Conservation (phyloP, 768 basidiomycete genomes). For the Clathrus columnatus region DNA sequence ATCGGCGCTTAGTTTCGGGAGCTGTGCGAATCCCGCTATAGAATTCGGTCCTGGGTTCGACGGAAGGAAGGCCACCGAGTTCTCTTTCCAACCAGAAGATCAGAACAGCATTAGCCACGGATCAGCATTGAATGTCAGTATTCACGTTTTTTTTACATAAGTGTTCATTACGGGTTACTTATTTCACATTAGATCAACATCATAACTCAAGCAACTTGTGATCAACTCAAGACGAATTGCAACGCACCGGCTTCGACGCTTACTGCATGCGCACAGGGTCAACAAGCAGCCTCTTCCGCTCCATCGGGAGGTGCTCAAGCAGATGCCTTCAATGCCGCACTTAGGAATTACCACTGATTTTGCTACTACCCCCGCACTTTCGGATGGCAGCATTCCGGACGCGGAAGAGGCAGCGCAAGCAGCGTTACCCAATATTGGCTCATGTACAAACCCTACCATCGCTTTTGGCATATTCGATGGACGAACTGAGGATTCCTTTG, state of each 20-base stretch:
- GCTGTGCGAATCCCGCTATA: not conserved
- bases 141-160: not conserved
- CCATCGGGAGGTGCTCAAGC: constrained; percentile 41
- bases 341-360: constrained; percentile 49
- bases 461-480: not conserved
- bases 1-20: not conserved
- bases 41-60: not conserved
- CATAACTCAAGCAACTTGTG: not conserved
- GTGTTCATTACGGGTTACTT: not conserved
- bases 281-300: not conserved
- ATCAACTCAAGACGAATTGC: not conserved
- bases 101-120: not conserved
- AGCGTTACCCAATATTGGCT: not conserved
- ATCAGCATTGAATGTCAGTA: not conserved
- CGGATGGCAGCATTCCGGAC: not conserved
- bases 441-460: not conserved
- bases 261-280: not conserved
- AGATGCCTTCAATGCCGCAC: constrained; percentile 52
- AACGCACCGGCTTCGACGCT: not conserved
- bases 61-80: not conserved
- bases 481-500: not conserved
- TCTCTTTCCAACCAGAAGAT: not conserved
- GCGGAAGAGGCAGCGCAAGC: not conserved
- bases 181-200: not conserved
- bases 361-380: constrained; percentile 29